Conservation (phyloP, 805 yeast species). For the Metschnikowia aberdeeniae region DNA sequence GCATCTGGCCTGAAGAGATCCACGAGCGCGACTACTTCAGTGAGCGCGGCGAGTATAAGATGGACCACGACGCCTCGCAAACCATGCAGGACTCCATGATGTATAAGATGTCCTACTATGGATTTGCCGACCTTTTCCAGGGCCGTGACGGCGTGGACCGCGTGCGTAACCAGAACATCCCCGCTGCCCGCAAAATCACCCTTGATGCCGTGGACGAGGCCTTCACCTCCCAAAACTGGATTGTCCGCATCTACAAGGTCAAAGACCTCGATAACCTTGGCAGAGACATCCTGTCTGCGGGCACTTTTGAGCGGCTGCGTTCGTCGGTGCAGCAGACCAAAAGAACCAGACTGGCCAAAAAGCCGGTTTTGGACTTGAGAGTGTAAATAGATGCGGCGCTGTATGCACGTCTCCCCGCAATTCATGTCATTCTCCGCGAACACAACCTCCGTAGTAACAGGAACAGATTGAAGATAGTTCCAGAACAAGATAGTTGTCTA, state of each 20-base stretch:
- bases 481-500: neutral
- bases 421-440: neutral
- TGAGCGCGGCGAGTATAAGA: slow-evolving; percentile 78
- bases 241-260: slow-evolving; percentile 89
- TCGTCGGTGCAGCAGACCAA: slow-evolving; percentile 29
- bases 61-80: slow-evolving; percentile 75
- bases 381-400: slow-evolving; percentile 20
- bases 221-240: slow-evolving; percentile 93
- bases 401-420: neutral
- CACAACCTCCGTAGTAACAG: neutral
- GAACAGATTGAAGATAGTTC: neutral
- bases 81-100: slow-evolving; percentile 86
- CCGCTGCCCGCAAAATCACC: slow-evolving; percentile 42
- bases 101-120: slow-evolving; percentile 92
- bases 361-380: slow-evolving; percentile 52
- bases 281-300: slow-evolving; percentile 62
- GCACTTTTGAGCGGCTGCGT: slow-evolving; percentile 44
- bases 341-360: slow-evolving; percentile 43
- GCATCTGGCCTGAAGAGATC: slow-evolving; percentile 99
- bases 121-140: slow-evolving; percentile 69
- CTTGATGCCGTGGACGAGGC: slow-evolving; percentile 87
- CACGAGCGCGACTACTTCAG: slow-evolving; percentile 82
- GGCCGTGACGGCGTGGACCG: slow-evolving; percentile 70
- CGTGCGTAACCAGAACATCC: slow-evolving; percentile 80
- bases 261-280: slow-evolving; percentile 87